A percentile compares a stretch with the other conserved stretches of the same genome.
Evolutionary conservation across 371 early-diverging fungal genomes (phyloP).

Genomic region (Amoeboaphelidium occidentale): DNA sequence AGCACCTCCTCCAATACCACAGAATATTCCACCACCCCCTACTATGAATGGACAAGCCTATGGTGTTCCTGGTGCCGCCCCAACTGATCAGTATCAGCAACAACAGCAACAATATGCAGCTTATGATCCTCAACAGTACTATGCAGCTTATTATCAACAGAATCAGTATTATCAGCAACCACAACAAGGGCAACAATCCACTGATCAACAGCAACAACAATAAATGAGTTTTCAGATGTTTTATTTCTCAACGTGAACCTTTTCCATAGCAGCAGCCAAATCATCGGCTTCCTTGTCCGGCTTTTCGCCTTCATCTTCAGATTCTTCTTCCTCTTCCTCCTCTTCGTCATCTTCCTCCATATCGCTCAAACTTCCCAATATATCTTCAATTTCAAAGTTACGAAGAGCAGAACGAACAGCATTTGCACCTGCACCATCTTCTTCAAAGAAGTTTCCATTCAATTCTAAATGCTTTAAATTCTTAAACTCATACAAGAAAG

Average conservation of each 20-base stretch:
- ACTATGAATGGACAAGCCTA: too few species aligned
- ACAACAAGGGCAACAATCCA: too few species aligned
- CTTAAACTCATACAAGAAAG: conserved; percentile 23
- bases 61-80: too few species aligned
- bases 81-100: too few species aligned
- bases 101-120: too few species aligned
- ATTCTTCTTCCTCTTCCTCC: conserved; percentile 38
- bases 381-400: conserved; percentile 34
- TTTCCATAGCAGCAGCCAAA: not conserved
- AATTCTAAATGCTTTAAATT: conserved; percentile 41
- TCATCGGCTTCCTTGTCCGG: conserved; percentile 2
- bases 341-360: conserved; percentile 52
- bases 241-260: not conserved
- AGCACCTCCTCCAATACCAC: too few species aligned
- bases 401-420: conserved; percentile 40
- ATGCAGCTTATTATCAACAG: too few species aligned
- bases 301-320: not conserved
- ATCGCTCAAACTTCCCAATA: conserved; percentile 72
- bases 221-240: too few species aligned
- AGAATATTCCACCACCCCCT: too few species aligned
- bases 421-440: conserved; percentile 44
- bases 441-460: conserved; percentile 72
- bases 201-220: too few species aligned
- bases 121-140: too few species aligned
- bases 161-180: too few species aligned